phyloP scores from a whole-genome alignment of 2,329 filamentous ascomycete species.

The Colletotrichum lindemuthianum region DNA sequence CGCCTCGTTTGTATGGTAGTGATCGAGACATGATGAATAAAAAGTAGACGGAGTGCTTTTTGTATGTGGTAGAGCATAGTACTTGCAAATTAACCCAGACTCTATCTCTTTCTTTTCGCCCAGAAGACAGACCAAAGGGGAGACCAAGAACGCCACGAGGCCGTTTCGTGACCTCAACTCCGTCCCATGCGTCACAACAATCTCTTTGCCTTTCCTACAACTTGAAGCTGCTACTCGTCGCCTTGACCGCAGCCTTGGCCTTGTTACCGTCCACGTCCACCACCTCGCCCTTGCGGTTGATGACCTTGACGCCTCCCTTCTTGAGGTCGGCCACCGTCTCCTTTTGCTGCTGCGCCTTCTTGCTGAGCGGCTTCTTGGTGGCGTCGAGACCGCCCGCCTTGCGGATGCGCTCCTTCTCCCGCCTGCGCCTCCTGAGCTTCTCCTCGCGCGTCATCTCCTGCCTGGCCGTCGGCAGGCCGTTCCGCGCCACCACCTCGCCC shows the following conservation, averaged over 20 bases:
- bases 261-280: conserved; percentile 86
- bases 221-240: conserved; percentile 70
- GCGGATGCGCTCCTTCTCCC: conserved; percentile 86
- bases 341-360: conserved; percentile 62
- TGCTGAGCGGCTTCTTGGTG: conserved; percentile 59
- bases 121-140: not conserved
- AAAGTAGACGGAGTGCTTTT: conserved; percentile 16
- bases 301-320: conserved; percentile 90
- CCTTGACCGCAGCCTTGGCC: conserved; percentile 63
- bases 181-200: conserved; percentile 5
- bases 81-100: conserved; percentile 6
- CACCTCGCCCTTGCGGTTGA: conserved; percentile 88
- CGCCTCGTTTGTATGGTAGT: too few relatives aligned
- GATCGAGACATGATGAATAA: too few relatives aligned
- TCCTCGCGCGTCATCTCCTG: conserved; percentile 92
- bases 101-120: not conserved
- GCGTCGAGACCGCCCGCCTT: conserved; percentile 67
- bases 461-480: conserved; percentile 78
- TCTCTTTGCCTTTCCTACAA: conserved; percentile 52
- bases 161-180: conserved; percentile 19
- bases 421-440: conserved; percentile 77
- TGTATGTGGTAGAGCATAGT: conserved; percentile 3
- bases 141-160: not conserved
- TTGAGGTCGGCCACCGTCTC: conserved; percentile 74
- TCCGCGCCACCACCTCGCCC: conserved; percentile 81